Evolutionary conservation across 306 rosid genomes (phyloP).

Genomic region (Sphenostylis stenocarpa): DNA sequence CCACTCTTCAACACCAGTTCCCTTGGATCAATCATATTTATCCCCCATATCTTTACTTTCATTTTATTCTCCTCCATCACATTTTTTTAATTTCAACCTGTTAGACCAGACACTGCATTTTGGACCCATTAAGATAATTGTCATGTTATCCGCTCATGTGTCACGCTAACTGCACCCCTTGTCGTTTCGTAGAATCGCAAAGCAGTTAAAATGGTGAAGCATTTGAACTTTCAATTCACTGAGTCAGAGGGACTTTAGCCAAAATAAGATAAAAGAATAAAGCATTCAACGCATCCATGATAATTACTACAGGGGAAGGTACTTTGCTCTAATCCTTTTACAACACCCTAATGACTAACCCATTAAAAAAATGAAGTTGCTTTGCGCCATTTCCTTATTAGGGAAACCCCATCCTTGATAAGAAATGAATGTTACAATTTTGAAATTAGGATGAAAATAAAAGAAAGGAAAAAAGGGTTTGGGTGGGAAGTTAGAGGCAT

Average conservation of each 20-base stretch:
- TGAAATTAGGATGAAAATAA: neutral
- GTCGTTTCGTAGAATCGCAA: conserved; percentile 30
- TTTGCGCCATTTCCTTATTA: conserved; percentile 3
- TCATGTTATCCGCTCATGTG: neutral
- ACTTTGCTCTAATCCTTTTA: conserved; percentile 19
- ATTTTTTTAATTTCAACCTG: neutral
- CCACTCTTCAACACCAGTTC: conserved; percentile 32
- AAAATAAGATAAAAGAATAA: conserved; percentile 29
- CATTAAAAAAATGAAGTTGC: neutral
- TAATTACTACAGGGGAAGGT: neutral
- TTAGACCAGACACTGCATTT: neutral
- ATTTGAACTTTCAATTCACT: neutral
- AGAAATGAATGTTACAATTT: neutral
- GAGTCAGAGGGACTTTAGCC: conserved; percentile 6
- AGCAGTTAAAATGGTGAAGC: neutral
- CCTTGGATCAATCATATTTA: conserved; percentile 16
- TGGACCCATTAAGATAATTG: neutral
- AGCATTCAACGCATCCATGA: neutral
- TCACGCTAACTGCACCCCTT: conserved; percentile 24
- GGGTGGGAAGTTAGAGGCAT: neutral
- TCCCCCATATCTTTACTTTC: neutral
- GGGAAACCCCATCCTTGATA: neutral
- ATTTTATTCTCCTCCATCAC: neutral
- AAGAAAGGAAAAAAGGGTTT: neutral
- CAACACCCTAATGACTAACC: neutral